Conservation (phyloP, 345 rosid species). For the Eucalyptus melliodora region DNA sequence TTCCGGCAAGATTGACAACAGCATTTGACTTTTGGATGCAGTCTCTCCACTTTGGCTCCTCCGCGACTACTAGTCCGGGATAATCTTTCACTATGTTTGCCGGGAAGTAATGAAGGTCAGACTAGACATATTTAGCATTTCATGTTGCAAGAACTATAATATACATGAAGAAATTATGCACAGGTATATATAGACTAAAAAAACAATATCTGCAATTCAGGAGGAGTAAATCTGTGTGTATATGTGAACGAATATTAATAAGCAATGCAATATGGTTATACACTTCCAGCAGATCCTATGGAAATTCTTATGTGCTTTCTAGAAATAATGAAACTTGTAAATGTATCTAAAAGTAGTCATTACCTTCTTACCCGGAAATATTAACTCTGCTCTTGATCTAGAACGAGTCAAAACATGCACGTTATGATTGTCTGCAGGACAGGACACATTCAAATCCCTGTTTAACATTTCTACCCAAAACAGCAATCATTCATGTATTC, state of each 20-base stretch:
- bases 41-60: slow-evolving; percentile 67
- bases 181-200: background rate
- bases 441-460: background rate
- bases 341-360: slow-evolving; percentile 8
- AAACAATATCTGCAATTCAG: background rate
- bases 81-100: slow-evolving; percentile 40
- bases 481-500: background rate
- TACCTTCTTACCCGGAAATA: slow-evolving; percentile 99
- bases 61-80: slow-evolving; percentile 61
- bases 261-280: background rate
- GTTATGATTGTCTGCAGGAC: slow-evolving; percentile 48
- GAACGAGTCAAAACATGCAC: slow-evolving; percentile 83
- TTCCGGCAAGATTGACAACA: slow-evolving; percentile 91
- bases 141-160: background rate
- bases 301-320: background rate
- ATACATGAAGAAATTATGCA: background rate
- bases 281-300: background rate
- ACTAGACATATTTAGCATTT: background rate
- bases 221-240: background rate
- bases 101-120: background rate
- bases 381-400: slow-evolving; percentile 64
- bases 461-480: background rate
- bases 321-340: background rate
- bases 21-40: slow-evolving; percentile 69
- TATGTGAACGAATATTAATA: background rate